Percentiles rank a stretch among this genome's conserved stretches.
phyloP scores from a whole-genome alignment of 2,329 filamentous ascomycete species.

The Claviceps africana region DNA sequence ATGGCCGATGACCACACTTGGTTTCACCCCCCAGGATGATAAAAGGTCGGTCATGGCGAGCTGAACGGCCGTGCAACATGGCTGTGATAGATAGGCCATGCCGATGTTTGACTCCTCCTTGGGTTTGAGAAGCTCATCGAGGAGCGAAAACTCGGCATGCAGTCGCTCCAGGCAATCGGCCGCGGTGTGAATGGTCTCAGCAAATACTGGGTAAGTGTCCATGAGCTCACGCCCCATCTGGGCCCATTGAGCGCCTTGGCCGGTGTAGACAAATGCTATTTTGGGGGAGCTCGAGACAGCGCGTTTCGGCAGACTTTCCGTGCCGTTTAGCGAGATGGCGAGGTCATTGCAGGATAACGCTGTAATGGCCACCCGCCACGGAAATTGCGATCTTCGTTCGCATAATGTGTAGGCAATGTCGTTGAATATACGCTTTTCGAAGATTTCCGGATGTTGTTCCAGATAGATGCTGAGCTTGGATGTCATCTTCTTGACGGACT shows the following conservation, averaged over 20 bases:
- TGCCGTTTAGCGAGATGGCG: constrained; percentile 27
- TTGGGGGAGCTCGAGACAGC: constrained; percentile 9
- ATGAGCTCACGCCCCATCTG: constrained; percentile 25
- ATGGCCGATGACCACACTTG: constrained; percentile 15
- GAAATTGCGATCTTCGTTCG: constrained; percentile 28
- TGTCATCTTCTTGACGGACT: constrained; percentile 16
- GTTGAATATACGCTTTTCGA: constrained; percentile 27
- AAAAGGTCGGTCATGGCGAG: constrained; percentile 31
- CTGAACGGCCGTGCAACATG: constrained; percentile 32
- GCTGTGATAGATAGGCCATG: constrained; percentile 28
- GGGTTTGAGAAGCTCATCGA: constrained; percentile 23
- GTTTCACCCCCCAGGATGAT: constrained; percentile 17
- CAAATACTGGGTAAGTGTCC: constrained; percentile 21
- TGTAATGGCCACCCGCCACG: constrained; percentile 29
- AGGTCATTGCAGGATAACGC: constrained; percentile 30
- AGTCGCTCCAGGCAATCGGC: constrained; percentile 19
- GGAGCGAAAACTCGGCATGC: constrained; percentile 21
- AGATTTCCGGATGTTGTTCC: constrained; percentile 27
- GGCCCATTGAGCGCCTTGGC: constrained; percentile 26
- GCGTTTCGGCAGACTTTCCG: not conserved
- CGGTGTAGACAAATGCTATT: constrained; percentile 24
- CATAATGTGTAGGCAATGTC: constrained; percentile 35
- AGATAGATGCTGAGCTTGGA: constrained; percentile 23
- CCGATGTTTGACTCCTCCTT: constrained; percentile 19
- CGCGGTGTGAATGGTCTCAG: constrained; percentile 16